These are phyloP conservation scores for Staphylotrichum longicolle DNA, from an alignment of 495 filamentous ascomycete genomes.

Conservation along the genomic window DNA sequence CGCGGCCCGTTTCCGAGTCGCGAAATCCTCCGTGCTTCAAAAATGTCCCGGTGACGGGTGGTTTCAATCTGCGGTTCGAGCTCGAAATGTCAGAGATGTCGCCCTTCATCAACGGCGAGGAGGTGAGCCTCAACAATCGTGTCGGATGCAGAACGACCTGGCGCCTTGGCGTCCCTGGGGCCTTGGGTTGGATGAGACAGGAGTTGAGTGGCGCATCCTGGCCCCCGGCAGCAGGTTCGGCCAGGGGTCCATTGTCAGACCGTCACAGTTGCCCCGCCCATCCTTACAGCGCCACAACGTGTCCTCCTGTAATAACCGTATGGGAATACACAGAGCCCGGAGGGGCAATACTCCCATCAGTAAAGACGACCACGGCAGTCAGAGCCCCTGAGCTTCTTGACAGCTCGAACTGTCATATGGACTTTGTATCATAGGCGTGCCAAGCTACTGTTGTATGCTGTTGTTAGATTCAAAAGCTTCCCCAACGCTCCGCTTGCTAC, in stretches of 20 bases:
- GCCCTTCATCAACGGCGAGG: not conserved
- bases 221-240: not conserved
- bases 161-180: conserved; percentile 16
- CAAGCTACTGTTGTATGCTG: too few species aligned
- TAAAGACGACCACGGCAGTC: too few species aligned
- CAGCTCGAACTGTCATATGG: too few species aligned
- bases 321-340: not conserved
- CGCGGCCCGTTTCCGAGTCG: not conserved
- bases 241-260: conserved; percentile 10
- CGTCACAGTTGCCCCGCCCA: conserved; percentile 12
- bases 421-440: too few species aligned
- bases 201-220: conserved; percentile 12
- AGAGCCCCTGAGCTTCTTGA: too few species aligned
- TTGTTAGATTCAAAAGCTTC: too few species aligned
- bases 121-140: conserved; percentile 22
- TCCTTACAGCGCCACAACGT: conserved; percentile 17
- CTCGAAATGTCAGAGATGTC: not conserved
- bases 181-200: conserved; percentile 15
- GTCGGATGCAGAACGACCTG: conserved; percentile 16
- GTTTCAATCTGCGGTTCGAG: not conserved
- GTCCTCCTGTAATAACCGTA: conserved; percentile 11
- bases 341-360: too few species aligned
- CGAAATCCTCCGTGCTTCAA: not conserved
- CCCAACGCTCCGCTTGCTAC: not conserved
- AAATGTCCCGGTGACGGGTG: too few species aligned